Percentiles rank a stretch among this genome's conserved stretches.
Conservation (phyloP, 805 yeast genomes). For the Candida chauliodis region DNA sequence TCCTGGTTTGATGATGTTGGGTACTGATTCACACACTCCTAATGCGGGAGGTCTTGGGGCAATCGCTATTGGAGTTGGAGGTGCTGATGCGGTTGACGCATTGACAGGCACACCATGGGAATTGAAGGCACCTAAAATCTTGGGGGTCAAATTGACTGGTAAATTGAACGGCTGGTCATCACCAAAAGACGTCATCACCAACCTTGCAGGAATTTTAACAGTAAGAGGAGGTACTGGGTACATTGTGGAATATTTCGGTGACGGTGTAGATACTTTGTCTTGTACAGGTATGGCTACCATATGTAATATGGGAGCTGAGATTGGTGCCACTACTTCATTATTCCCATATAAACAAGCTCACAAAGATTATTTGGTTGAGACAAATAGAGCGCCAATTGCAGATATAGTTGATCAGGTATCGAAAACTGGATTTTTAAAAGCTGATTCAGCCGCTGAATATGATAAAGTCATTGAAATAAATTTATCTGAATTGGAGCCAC, state of each 20-base stretch:
- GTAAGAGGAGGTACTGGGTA: slow-evolving; percentile 98
- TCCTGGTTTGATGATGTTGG: slow-evolving; percentile 96
- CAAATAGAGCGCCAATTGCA: slow-evolving; percentile 80
- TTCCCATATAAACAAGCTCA: slow-evolving; percentile 91
- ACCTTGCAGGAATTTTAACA: slow-evolving; percentile 86
- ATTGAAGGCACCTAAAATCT: slow-evolving; percentile 90
- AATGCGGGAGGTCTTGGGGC: slow-evolving; percentile 99
- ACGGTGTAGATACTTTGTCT: slow-evolving; percentile 81
- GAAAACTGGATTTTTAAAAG: slow-evolving; percentile 60
- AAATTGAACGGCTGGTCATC: slow-evolving; percentile 89
- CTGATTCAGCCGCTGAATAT: slow-evolving; percentile 87
- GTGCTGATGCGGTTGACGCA: slow-evolving; percentile 99
- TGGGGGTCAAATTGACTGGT: slow-evolving; percentile 94
- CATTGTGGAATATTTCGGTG: slow-evolving; percentile 95
- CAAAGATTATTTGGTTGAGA: slow-evolving; percentile 74
- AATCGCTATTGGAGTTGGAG: slow-evolving; percentile 98
- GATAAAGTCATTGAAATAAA: slow-evolving; percentile 91
- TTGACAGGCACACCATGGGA: slow-evolving; percentile 98
- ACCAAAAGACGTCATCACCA: slow-evolving; percentile 94
- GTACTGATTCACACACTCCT: slow-evolving; percentile 98
- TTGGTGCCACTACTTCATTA: slow-evolving; percentile 96
- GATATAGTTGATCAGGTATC: slow-evolving; percentile 68
- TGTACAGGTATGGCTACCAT: slow-evolving; percentile 99
- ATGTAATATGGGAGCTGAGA: slow-evolving; percentile 99
- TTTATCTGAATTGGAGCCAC: slow-evolving; percentile 84